Base-by-base conservation (phyloP, 495 filamentous ascomycete species). In the Entonaema liquescens region DNA sequence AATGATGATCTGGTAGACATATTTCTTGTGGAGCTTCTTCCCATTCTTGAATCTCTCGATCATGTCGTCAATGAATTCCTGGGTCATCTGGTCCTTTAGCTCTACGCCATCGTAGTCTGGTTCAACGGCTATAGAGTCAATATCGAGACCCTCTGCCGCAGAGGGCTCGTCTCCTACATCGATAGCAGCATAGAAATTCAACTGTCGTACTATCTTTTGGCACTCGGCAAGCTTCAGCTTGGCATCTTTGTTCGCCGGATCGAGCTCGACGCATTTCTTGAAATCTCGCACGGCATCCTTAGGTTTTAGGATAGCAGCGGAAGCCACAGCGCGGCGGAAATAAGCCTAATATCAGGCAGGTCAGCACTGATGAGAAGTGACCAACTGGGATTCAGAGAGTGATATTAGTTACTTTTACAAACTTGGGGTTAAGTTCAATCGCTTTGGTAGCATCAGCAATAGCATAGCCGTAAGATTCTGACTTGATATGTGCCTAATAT, bases 31-130 rank as follows among this genome's bases (percentile, higher is more conserved):
- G 62, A 99, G 85, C 79, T 91, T 93, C 86, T 98, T 97, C 66
- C 95, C 95, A 65, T 90, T 88, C 87, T 97, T 97, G 85, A 99
- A 99, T 36, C 95, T 84, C 78, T 93, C 84, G 58, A 95, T 92
- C 96, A 97, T 98, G 80, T 98, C 94, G 67, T 94, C 90, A 69
- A 99, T 91, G 72, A 99, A 99, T 76, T 97, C 94, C 73, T 92
- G 87, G 7, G 95, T 97, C 93, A 99, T 99, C 77, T 93, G 87
- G 0, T 90, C 83, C 28, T 85, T 93, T 52, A 99, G 81, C 47
- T 82, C 83, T 42, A 89, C 90, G 63, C 95, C 95, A 79, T 98
- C 95, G 78, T 99, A 99, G 44, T 81, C 83, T 38, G 86, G 79
- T 38, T 98, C 95, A 5, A 99, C 89, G 25, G 83, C 83, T 67